Evolutionary conservation across 768 basidiomycete genomes (phyloP).

Genomic region (Phylloporus sp.): DNA sequence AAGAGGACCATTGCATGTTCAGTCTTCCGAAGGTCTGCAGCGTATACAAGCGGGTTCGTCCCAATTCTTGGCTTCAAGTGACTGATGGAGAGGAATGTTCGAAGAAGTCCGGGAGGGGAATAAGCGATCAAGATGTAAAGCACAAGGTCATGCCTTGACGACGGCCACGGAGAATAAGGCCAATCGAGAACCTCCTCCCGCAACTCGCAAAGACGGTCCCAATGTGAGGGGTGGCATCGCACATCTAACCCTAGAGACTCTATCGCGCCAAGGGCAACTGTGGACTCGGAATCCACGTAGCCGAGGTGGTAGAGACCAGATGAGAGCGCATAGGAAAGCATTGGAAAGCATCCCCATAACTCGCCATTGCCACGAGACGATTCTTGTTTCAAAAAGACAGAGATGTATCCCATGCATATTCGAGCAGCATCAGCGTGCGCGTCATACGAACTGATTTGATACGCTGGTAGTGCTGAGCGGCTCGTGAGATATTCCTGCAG

Average conservation of each 20-base stretch:
- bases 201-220: background rate
- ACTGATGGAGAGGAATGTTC: background rate
- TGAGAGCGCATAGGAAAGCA: background rate
- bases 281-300: background rate
- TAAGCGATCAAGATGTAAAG: conserved; percentile 3
- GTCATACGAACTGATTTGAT: background rate
- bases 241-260: background rate
- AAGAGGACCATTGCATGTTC: conserved; percentile 1
- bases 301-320: conserved; percentile 2
- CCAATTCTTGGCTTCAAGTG: background rate
- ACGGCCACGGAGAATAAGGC: conserved; percentile 4
- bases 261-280: background rate
- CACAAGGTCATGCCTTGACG: background rate
- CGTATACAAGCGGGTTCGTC: conserved; percentile 12
- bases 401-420: background rate
- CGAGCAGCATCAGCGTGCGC: background rate
- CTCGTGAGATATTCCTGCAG: conserved; percentile 3
- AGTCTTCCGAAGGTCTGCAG: background rate
- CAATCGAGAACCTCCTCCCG: background rate
- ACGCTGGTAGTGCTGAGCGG: background rate
- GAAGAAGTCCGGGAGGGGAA: background rate
- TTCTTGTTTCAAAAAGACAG: background rate
- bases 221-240: background rate
- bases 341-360: background rate
- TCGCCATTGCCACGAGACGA: no score